These are phyloP conservation scores for Cicer pinnatifidum DNA, from an alignment of 306 rosid genomes.

Conservation along the genomic window DNA sequence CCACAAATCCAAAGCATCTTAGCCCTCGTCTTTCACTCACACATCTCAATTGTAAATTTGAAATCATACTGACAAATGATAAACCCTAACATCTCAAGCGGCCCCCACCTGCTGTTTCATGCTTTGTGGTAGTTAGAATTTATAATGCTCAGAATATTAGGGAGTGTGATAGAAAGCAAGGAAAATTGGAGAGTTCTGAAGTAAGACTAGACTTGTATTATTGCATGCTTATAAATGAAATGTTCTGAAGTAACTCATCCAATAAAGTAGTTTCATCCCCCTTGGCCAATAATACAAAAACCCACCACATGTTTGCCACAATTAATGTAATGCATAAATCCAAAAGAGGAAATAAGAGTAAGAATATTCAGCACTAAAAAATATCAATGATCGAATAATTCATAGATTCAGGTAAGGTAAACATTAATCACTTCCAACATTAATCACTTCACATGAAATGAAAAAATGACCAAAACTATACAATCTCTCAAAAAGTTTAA, in stretches of 20 bases:
- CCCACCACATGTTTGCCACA: not conserved
- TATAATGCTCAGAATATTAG: too few relatives aligned
- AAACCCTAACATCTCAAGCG: too few relatives aligned
- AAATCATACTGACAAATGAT: too few relatives aligned
- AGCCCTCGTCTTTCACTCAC: not conserved
- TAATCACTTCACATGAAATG: not conserved
- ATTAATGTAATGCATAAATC: not conserved
- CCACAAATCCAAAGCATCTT: not conserved
- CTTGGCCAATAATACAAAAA: not conserved
- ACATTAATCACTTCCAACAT: too few relatives aligned
- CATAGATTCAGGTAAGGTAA: not conserved
- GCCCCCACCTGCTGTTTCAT: too few relatives aligned
- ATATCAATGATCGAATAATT: not conserved
- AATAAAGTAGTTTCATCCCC: constrained; percentile 1
- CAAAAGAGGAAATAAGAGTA: not conserved
- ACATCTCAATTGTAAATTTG: too few relatives aligned
- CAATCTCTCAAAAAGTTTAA: not conserved
- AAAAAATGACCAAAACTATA: not conserved
- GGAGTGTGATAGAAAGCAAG: too few relatives aligned
- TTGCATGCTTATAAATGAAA: not conserved
- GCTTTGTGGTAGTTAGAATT: not conserved
- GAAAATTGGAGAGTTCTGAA: too few relatives aligned
- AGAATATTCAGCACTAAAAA: not conserved
- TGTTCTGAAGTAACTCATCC: not conserved
- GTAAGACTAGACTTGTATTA: constrained; percentile 5